Evolutionary conservation across 1,284 basidiomycete species (phyloP), one percentile per base, ranked within the genome.

Genomic region (Ceratobasidium theobromae): DNA sequence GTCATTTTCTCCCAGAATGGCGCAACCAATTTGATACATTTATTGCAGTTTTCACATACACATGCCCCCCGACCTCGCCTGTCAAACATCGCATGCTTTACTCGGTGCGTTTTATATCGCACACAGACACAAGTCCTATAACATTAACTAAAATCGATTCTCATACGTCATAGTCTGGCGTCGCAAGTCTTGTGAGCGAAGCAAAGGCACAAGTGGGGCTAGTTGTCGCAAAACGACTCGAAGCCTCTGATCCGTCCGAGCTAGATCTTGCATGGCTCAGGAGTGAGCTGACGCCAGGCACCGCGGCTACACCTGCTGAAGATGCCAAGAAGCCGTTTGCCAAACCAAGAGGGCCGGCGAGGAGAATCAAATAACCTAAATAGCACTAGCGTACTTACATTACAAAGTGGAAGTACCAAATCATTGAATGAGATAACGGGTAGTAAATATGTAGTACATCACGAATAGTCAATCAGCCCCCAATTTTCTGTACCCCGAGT

Each of bases 41-140:
- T 16, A 33, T 51, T 60, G 1, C 69, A 91, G 87, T 91, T 41
- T 93, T 93, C 76, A 89, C 95, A 68, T 96, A 96, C 77, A 89
- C 88, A 35, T 95, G 93, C 75, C 93, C 93, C 0, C 82, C 86
- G 1, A 74, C 77, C 11, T 92, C 89, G 1, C 88, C 90, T 1
- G 82, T 95, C 76, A 91, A 91, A 73, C 81, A 86, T 70, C 84
- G 93, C 57, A 93, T 96, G 90, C 74, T 95, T 40, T 95, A 94
- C 76, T 91, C 91, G 0, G 57, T 60, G 38, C 32, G 57, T n/a
- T n/a, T n/a, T n/a, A n/a, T n/a, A n/a, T n/a, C n/a, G n/a, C n/a
- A n/a, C n/a, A n/a, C n/a, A n/a, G n/a, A n/a, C n/a, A n/a, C n/a
- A n/a, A n/a, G n/a, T n/a, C n/a, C n/a, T n/a, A n/a, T n/a, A n/a